These are phyloP conservation scores for Acanthamoeba castellanii DNA, from an alignment of 208 protist genomes.

Conservation along the genomic window DNA sequence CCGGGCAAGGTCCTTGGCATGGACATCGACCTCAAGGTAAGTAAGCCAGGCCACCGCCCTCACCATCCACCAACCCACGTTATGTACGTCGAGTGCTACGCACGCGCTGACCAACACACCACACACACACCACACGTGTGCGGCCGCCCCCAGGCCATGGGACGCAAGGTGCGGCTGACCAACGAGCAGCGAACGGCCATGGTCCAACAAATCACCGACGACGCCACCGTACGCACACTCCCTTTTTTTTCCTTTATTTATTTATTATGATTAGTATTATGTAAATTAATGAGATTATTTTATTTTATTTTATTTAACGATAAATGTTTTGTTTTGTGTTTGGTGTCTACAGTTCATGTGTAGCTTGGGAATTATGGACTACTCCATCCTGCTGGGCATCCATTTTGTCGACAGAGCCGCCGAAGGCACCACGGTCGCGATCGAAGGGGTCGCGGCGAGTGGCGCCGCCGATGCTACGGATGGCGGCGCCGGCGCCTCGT, in stretches of 20 bases:
- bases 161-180: constrained; percentile 6
- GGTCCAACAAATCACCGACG: constrained; percentile 24
- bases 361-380: constrained; percentile 68
- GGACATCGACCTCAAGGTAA: constrained; percentile 42
- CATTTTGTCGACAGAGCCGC: constrained; percentile 30
- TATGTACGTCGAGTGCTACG: background rate
- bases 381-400: constrained; percentile 30
- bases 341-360: constrained; percentile 1
- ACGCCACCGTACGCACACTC: background rate
- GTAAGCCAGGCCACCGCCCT: background rate
- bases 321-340: background rate
- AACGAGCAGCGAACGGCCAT: background rate
- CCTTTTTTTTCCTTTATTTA: background rate
- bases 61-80: background rate
- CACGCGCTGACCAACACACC: background rate
- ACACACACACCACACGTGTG: background rate
- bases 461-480: too few relatives aligned
- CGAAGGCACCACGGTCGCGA: too few relatives aligned
- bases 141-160: background rate
- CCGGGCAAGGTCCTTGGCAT: constrained; percentile 53
- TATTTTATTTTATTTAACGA: background rate
- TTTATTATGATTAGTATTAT: background rate
- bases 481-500: too few relatives aligned
- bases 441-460: too few relatives aligned
- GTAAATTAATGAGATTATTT: background rate